These are phyloP conservation scores for Xylaria sp. DNA, from an alignment of 2,329 filamentous ascomycete genomes.

Conservation along the genomic window DNA sequence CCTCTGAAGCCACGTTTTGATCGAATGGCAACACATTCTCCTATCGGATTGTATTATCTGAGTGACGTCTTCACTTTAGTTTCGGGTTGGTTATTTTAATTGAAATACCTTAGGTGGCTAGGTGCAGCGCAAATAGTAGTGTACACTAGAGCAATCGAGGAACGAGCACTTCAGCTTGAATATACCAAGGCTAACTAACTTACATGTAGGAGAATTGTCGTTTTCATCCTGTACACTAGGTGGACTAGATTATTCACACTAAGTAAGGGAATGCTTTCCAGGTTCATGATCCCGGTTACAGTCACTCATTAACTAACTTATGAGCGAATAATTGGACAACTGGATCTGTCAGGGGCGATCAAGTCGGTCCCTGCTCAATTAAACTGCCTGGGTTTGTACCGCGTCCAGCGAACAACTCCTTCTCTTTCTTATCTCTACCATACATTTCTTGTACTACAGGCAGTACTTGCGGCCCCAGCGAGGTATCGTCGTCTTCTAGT, in stretches of 20 bases:
- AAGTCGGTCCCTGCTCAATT: constrained; percentile 33
- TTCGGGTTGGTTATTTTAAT: constrained; percentile 1
- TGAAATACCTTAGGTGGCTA: too few relatives aligned
- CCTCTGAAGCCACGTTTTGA: not conserved
- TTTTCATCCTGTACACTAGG: constrained; percentile 12
- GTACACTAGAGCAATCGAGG: not conserved
- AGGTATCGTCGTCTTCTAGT: not conserved
- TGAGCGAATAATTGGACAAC: constrained; percentile 29
- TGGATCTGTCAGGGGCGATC: constrained; percentile 24
- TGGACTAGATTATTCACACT: too few relatives aligned
- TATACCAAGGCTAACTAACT: too few relatives aligned
- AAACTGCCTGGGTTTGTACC: constrained; percentile 16
- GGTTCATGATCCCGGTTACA: constrained; percentile 13
- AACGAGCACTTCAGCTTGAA: not conserved
- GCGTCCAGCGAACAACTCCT: constrained; percentile 7
- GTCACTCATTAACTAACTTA: constrained; percentile 27
- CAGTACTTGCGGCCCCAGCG: not conserved
- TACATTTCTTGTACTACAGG: not conserved
- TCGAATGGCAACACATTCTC: too few relatives aligned
- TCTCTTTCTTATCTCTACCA: not conserved
- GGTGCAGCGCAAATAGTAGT: constrained; percentile 5
- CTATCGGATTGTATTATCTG: not conserved
- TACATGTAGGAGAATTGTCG: not conserved
- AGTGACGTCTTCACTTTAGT: not conserved
- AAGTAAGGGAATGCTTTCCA: not conserved